Base-by-base conservation (phyloP, 495 filamentous ascomycete genomes). In the Thermochaetoides thermophila region DNA sequence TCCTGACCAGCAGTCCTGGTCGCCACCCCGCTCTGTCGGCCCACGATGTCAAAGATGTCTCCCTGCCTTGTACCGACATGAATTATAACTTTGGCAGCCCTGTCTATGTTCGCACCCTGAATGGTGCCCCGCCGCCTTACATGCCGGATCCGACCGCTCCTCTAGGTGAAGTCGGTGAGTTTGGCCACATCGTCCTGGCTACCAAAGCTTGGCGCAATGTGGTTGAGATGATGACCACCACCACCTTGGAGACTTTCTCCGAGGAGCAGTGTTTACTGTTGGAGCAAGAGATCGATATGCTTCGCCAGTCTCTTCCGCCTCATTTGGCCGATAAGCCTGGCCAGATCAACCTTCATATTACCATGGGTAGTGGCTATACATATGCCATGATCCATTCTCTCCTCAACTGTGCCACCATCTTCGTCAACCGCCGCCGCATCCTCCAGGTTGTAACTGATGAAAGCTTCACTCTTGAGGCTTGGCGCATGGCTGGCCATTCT, bases 1-100 rank as follows among this genome's bases (percentile, higher is more conserved):
- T 67, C 36, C 55, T 67, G n/a, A 66, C 62, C 13, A 66, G 61
- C 51, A 66, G 62, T 40, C 63, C 63, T 29, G 63, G 63, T 31
- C 63, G 63, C 19, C 55, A 62, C 34, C 61, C 63, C 15, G 61
- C 63, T 8, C 45, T 67, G 14, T 56, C 61, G 10, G 46, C 53
- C 24, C 56, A 56, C 37, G 63, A 67, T 34, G 48, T 63, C 10
- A 50, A 60, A 27, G 61, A 59, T 38, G 53, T 66, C 5, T 53
- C 61, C 9, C 52, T 67, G 18, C 63, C 63, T 11, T 66, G 63
- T 39, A 50, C 48, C 17, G 63, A 67, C 37, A 62, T 63, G 57
- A 61, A 62, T 41, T 67, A 56, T 38, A 51, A 63, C 35, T 67
- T 66, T 36, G 61, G 59, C 7, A 66, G 58, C 33, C 59, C 63